Percentiles rank a stretch among this genome's conserved stretches.
Evolutionary conservation across 352 stramenopile genomes (phyloP).

Genomic region (Halophytophthora batemanensis): DNA sequence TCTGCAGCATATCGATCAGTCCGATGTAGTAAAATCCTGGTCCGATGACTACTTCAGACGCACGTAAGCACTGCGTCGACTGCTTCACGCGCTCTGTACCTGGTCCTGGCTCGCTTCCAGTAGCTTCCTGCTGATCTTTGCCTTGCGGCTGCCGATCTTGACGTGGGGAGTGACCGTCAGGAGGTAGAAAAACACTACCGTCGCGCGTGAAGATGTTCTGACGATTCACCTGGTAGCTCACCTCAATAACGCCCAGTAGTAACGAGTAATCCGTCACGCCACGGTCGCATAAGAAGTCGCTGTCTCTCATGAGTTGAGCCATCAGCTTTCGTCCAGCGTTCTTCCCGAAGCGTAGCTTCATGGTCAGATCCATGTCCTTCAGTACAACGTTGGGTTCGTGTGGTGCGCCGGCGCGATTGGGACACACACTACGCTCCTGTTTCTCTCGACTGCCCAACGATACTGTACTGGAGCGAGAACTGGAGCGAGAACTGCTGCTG

Average conservation of each 20-base stretch:
- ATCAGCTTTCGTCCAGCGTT: slow-evolving; percentile 38
- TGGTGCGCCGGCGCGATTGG: slow-evolving; percentile 45
- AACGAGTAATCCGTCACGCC: slow-evolving; percentile 88
- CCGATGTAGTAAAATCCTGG: slow-evolving; percentile 87
- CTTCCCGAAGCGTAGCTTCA: slow-evolving; percentile 63
- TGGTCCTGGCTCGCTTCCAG: background rate
- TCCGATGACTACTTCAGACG: slow-evolving; percentile 74
- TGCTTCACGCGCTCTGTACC: slow-evolving; percentile 39
- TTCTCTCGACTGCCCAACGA: slow-evolving; percentile 3
- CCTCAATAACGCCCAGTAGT: slow-evolving; percentile 73
- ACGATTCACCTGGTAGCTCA: slow-evolving; percentile 71
- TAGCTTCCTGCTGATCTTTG: slow-evolving; percentile 17
- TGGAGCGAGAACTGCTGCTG: slow-evolving; percentile 14
- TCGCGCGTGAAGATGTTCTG: slow-evolving; percentile 67
- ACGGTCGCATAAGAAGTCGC: slow-evolving; percentile 58
- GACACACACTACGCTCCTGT: slow-evolving; percentile 43
- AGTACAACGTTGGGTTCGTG: slow-evolving; percentile 76
- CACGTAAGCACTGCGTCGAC: slow-evolving; percentile 57
- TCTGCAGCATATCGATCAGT: slow-evolving; percentile 86
- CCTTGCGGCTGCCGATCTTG: slow-evolving; percentile 6
- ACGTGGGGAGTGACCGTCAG: slow-evolving; percentile 10
- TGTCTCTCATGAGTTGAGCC: slow-evolving; percentile 67
- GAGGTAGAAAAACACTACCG: slow-evolving; percentile 44
- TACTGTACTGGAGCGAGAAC: slow-evolving; percentile 1
- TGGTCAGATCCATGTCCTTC: slow-evolving; percentile 81